A percentile compares a stretch with the other conserved stretches of the same genome.
Conservation (phyloP, 495 filamentous ascomycete species). For the Aspergillus campestris region DNA sequence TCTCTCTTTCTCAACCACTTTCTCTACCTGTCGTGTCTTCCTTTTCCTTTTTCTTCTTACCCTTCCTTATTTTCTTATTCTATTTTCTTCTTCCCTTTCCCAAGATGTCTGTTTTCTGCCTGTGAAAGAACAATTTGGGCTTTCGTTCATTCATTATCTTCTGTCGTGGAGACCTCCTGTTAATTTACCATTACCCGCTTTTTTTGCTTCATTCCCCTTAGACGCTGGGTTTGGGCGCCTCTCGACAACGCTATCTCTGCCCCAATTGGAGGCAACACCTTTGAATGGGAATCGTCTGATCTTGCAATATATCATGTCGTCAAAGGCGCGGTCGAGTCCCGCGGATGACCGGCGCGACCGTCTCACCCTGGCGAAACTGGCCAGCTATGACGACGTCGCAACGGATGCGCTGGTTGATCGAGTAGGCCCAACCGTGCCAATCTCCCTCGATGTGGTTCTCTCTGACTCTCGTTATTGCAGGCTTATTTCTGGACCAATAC, state of each 20-base stretch:
- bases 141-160: too few species aligned
- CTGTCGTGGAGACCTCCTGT: too few species aligned
- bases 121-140: too few species aligned
- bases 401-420: slow-evolving; percentile 94
- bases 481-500: slow-evolving; percentile 92
- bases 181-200: too few species aligned
- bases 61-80: background rate
- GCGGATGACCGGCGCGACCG: slow-evolving; percentile 53
- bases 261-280: background rate
- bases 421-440: slow-evolving; percentile 45
- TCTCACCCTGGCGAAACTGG: slow-evolving; percentile 76
- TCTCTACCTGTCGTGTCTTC: background rate
- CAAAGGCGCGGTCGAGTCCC: slow-evolving; percentile 35
- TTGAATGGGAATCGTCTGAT: slow-evolving; percentile 8
- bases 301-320: slow-evolving; percentile 21
- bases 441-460: background rate
- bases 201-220: too few species aligned
- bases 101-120: background rate
- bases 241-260: too few species aligned
- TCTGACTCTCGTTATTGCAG: slow-evolving; percentile 39
- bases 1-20: background rate
- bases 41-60: background rate
- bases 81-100: background rate
- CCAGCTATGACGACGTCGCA: slow-evolving; percentile 90
- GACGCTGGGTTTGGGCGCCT: too few species aligned